phyloP scores from a whole-genome alignment of 805 yeast genomes.

The Ogataea methanolica region DNA sequence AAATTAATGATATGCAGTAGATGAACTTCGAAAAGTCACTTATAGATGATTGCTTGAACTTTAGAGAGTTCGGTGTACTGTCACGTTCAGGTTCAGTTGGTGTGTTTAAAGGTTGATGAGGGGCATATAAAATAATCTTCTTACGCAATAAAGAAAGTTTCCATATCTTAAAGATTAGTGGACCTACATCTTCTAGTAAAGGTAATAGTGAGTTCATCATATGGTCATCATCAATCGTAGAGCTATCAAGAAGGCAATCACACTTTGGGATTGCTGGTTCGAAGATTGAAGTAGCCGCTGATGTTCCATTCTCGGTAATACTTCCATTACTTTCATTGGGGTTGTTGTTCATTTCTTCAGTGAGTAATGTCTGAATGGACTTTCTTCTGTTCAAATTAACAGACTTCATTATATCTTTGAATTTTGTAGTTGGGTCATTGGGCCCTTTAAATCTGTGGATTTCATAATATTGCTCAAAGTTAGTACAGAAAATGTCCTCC shows the following conservation, averaged over 20 bases:
- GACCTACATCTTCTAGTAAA: slow-evolving; percentile 53
- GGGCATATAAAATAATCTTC: slow-evolving; percentile 42
- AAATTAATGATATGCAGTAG: slow-evolving; percentile 55
- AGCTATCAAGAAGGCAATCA: slow-evolving; percentile 4
- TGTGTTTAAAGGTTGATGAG: slow-evolving; percentile 17
- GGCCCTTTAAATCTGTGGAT: slow-evolving; percentile 29
- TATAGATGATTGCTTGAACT: slow-evolving; percentile 22
- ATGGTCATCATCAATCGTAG: slow-evolving; percentile 29
- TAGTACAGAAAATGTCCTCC: slow-evolving; percentile 13
- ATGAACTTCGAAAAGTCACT: slow-evolving; percentile 44
- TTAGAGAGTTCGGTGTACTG: slow-evolving; percentile 4
- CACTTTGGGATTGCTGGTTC: slow-evolving; percentile 12
- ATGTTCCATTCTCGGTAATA: slow-evolving; percentile 9
- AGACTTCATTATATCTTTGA: slow-evolving; percentile 20
- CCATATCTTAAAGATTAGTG: slow-evolving; percentile 60
- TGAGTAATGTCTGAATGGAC: slow-evolving; percentile 18
- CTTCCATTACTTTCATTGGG: slow-evolving; percentile 9
- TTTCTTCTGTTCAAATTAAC: slow-evolving; percentile 17
- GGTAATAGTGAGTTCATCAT: slow-evolving; percentile 43
- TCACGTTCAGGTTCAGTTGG: slow-evolving; percentile 1
- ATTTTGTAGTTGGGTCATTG: slow-evolving; percentile 21
- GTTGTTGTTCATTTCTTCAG: slow-evolving; percentile 13
- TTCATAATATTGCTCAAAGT: slow-evolving; percentile 24
- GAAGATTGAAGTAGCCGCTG: slow-evolving; percentile 13
- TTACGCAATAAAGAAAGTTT: slow-evolving; percentile 57